Evolutionary conservation across 2,329 filamentous ascomycete species (phyloP).

Genomic region (Xylaria sp.): DNA sequence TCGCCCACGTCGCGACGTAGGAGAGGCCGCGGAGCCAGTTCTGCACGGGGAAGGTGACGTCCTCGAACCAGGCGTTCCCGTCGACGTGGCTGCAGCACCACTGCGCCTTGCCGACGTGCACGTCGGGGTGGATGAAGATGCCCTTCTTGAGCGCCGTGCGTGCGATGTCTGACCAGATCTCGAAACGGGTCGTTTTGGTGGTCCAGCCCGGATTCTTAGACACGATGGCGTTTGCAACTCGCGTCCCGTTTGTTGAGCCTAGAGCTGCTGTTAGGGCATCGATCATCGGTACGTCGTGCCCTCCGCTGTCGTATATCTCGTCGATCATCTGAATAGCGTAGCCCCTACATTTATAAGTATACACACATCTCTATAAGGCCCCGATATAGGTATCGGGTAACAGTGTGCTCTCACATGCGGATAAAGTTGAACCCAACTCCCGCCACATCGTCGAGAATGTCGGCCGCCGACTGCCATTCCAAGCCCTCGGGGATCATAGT

Average conservation of each 20-base stretch:
- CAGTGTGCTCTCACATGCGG: slow-evolving; percentile 53
- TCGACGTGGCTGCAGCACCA: slow-evolving; percentile 62
- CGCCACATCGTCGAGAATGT: slow-evolving; percentile 61
- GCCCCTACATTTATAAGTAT: slow-evolving; percentile 49
- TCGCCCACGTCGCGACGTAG: slow-evolving; percentile 61
- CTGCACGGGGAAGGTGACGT: slow-evolving; percentile 62
- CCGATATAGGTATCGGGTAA: not conserved
- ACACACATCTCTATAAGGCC: not conserved
- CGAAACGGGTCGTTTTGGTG: slow-evolving; percentile 58
- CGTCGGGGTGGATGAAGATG: slow-evolving; percentile 56
- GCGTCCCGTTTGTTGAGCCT: slow-evolving; percentile 61
- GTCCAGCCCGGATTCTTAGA: slow-evolving; percentile 62
- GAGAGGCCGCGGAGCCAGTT: slow-evolving; percentile 66
- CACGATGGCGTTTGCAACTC: slow-evolving; percentile 59
- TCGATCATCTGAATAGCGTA: slow-evolving; percentile 69
- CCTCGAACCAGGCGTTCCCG: slow-evolving; percentile 66
- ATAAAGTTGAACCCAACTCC: slow-evolving; percentile 66
- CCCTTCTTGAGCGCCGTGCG: slow-evolving; percentile 47
- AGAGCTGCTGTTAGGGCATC: slow-evolving; percentile 54
- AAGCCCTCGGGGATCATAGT: slow-evolving; percentile 68
- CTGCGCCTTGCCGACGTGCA: slow-evolving; percentile 55
- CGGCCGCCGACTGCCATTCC: slow-evolving; percentile 62
- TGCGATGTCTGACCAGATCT: slow-evolving; percentile 56
- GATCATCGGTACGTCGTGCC: slow-evolving; percentile 54
- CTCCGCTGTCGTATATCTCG: slow-evolving; percentile 54